These are phyloP conservation scores for Rhododendron simsii DNA, from an alignment of 148 eudicot genomes.

Conservation along the genomic window DNA sequence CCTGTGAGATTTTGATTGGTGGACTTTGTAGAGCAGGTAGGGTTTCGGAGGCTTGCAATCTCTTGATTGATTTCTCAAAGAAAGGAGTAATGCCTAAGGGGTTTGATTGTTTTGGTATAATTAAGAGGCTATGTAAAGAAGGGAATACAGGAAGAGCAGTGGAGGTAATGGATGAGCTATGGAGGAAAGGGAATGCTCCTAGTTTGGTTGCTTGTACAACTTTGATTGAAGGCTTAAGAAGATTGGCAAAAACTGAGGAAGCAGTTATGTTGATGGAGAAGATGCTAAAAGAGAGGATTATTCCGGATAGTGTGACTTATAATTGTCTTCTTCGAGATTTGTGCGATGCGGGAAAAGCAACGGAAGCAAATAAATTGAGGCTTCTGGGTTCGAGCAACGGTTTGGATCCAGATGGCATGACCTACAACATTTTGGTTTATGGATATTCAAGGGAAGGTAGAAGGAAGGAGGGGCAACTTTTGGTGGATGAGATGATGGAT, in stretches of 20 bases:
- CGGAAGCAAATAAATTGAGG: conserved; percentile 67
- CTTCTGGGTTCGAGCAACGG: conserved; percentile 76
- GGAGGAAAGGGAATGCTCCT: conserved; percentile 64
- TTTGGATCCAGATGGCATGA: conserved; percentile 53
- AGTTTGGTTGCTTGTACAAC: conserved; percentile 70
- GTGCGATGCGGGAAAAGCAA: conserved; percentile 45
- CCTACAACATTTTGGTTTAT: conserved; percentile 60
- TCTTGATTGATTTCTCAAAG: conserved; percentile 64
- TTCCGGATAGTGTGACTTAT: conserved; percentile 78
- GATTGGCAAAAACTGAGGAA: conserved; percentile 34
- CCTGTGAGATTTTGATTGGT: conserved; percentile 77
- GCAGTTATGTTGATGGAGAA: conserved; percentile 45
- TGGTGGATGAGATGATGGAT: conserved; percentile 92
- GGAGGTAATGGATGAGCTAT: conserved; percentile 57
- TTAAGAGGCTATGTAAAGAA: conserved; percentile 52
- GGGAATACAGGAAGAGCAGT: conserved; percentile 51
- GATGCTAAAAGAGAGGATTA: conserved; percentile 57
- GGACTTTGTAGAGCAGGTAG: conserved; percentile 60
- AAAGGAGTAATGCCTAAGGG: conserved; percentile 55
- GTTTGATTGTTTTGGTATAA: conserved; percentile 53
- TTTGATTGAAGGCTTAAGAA: conserved; percentile 70
- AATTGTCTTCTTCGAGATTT: conserved; percentile 72
- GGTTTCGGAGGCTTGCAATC: conserved; percentile 49
- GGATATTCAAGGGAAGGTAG: conserved; percentile 69
- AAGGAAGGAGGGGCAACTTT: conserved; percentile 57